Percentiles rank a stretch among this genome's conserved stretches.
Evolutionary conservation across 1,284 basidiomycete species (phyloP).

Genomic region (Megacollybia platyphylla): DNA sequence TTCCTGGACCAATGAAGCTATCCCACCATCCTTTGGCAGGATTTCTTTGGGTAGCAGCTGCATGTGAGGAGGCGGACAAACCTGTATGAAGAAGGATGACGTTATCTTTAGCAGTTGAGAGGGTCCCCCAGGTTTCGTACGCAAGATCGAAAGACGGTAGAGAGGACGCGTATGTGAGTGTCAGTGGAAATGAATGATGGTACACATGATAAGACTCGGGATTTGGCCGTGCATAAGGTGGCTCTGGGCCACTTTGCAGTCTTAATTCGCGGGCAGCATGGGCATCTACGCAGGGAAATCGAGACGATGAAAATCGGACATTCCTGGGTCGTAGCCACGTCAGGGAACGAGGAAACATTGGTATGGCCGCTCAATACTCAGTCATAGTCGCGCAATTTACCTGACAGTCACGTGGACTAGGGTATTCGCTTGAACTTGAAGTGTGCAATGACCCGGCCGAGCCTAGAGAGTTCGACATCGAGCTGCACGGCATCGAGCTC

Average conservation of each 20-base stretch:
- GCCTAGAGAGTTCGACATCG: too few species aligned
- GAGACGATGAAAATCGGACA: conserved; percentile 3
- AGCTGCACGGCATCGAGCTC: too few species aligned
- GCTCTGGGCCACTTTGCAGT: conserved; percentile 58
- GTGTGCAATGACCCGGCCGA: too few species aligned
- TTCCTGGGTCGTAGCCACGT: not conserved
- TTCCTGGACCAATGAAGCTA: conserved; percentile 93
- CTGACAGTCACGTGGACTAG: not conserved
- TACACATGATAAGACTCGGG: conserved; percentile 60
- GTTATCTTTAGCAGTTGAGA: conserved; percentile 73
- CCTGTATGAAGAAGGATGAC: conserved; percentile 97
- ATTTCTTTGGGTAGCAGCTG: conserved; percentile 73
- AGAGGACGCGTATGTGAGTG: conserved; percentile 61
- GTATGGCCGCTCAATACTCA: not conserved
- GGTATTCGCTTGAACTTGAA: not conserved
- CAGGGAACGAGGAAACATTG: not conserved
- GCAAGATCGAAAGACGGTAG: conserved; percentile 80
- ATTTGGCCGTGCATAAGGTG: conserved; percentile 63
- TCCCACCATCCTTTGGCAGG: conserved; percentile 95
- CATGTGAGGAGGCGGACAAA: conserved; percentile 91
- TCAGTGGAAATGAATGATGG: conserved; percentile 48
- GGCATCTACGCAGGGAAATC: conserved; percentile 69
- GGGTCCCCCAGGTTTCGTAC: conserved; percentile 95
- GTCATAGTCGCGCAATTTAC: not conserved
- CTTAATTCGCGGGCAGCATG: conserved; percentile 54